phyloP scores from a whole-genome alignment of 495 filamentous ascomycete genomes.

The Tirmania nivea region DNA sequence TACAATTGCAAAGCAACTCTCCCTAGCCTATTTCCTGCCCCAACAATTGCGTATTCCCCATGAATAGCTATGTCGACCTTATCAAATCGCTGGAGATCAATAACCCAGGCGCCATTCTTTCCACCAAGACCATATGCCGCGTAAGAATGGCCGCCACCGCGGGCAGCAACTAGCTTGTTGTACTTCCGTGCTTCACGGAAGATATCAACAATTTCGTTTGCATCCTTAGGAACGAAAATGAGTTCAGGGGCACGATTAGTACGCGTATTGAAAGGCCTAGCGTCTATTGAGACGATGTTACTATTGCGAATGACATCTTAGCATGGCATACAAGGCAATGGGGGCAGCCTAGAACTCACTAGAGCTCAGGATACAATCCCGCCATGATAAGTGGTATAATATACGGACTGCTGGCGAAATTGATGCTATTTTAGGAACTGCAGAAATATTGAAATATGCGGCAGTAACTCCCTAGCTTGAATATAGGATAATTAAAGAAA shows the following conservation, averaged over 20 bases:
- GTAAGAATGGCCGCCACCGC: slow-evolving; percentile 55
- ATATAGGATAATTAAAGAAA: no score
- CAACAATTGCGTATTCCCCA: slow-evolving; percentile 40
- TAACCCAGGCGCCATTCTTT: slow-evolving; percentile 31
- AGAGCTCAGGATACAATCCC: background rate
- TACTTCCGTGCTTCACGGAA: background rate
- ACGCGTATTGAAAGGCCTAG: background rate
- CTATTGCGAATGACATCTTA: background rate
- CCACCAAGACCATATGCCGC: slow-evolving; percentile 34
- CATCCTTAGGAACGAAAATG: background rate
- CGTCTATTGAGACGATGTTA: background rate
- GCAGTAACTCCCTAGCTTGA: no score
- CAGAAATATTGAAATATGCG: no score
- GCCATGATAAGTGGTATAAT: no score
- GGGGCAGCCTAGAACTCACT: background rate
- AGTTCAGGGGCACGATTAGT: background rate
- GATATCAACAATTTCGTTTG: background rate
- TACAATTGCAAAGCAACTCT: slow-evolving; percentile 37
- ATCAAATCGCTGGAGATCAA: slow-evolving; percentile 34
- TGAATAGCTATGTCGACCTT: slow-evolving; percentile 28
- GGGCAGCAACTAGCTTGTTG: slow-evolving; percentile 35
- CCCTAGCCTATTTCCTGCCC: slow-evolving; percentile 39
- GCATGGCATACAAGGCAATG: background rate
- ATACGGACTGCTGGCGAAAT: no score
- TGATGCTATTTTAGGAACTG: no score